Percentiles rank a stretch among this genome's conserved stretches.
Conservation (phyloP, 2,329 filamentous ascomycete species). For the Nigrograna mackinnonii region DNA sequence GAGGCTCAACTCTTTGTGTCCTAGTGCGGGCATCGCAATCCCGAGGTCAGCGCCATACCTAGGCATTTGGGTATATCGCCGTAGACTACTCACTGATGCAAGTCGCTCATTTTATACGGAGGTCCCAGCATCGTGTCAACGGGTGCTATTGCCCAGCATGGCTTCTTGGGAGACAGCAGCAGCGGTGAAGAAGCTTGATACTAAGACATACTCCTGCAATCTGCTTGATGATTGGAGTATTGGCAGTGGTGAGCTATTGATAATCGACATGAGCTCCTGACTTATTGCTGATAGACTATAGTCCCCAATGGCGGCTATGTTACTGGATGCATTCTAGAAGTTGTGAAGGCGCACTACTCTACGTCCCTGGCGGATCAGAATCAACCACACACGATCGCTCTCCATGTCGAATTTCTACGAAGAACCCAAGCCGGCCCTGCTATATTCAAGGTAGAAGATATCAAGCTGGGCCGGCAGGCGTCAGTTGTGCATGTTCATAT, state of each 20-base stretch:
- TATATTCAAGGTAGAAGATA: slow-evolving; percentile 61
- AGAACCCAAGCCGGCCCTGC: slow-evolving; percentile 63
- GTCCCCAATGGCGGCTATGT: slow-evolving; percentile 75
- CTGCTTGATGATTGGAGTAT: slow-evolving; percentile 67
- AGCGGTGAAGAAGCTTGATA: slow-evolving; percentile 50
- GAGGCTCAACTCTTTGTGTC: too few species aligned
- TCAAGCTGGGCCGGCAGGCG: slow-evolving; percentile 67
- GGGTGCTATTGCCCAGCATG: too few species aligned
- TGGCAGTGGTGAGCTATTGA: slow-evolving; percentile 56
- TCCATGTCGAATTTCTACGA: slow-evolving; percentile 68
- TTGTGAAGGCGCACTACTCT: slow-evolving; percentile 62
- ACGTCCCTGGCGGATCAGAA: slow-evolving; percentile 61
- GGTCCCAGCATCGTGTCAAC: too few species aligned
- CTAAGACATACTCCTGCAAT: slow-evolving; percentile 61
- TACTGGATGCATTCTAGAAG: slow-evolving; percentile 63
- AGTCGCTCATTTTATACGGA: neutral
- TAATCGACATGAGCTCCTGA: neutral
- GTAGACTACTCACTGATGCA: slow-evolving; percentile 1
- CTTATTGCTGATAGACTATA: slow-evolving; percentile 26
- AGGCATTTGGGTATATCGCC: too few species aligned
- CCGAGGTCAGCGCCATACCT: too few species aligned
- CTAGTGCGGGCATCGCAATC: too few species aligned
- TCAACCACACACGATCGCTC: slow-evolving; percentile 65
- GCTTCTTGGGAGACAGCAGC: slow-evolving; percentile 53
- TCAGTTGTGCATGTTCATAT: slow-evolving; percentile 67